Evolutionary conservation across 2,329 filamentous ascomycete genomes (phyloP).

Genomic region (Talaromyces pinophilus): DNA sequence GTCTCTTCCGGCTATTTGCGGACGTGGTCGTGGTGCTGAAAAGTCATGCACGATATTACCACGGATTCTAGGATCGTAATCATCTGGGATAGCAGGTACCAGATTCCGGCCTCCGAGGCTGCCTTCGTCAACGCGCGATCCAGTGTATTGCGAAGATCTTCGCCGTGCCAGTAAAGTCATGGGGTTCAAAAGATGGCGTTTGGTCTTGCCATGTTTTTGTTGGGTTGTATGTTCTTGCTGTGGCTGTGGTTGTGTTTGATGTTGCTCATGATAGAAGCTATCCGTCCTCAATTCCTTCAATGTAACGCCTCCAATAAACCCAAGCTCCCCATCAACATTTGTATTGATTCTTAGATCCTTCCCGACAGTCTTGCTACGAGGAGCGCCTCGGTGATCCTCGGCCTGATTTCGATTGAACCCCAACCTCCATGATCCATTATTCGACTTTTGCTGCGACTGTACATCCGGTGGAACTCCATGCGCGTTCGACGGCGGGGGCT

Average conservation of each 20-base stretch:
- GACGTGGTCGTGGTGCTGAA: conserved; percentile 58
- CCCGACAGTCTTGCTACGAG: neutral
- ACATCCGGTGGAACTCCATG: conserved; percentile 5
- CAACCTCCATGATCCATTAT: conserved; percentile 21
- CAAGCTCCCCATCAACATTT: conserved; percentile 18
- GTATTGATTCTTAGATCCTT: conserved; percentile 22
- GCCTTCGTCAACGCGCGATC: conserved; percentile 52
- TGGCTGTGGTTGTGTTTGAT: neutral
- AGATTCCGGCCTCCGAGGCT: conserved; percentile 52
- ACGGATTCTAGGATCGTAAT: conserved; percentile 64
- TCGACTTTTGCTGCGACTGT: conserved; percentile 14
- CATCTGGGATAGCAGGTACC: conserved; percentile 57
- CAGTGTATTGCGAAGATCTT: conserved; percentile 55
- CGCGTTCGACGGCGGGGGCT: conserved; percentile 31
- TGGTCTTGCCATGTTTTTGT: conserved; percentile 50
- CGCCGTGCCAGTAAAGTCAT: conserved; percentile 61
- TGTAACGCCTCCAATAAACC: conserved; percentile 22
- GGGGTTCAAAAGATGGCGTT: conserved; percentile 60
- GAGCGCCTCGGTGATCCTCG: conserved; percentile 8
- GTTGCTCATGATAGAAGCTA: conserved; percentile 31
- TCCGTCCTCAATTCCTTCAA: conserved; percentile 23
- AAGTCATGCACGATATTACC: conserved; percentile 67
- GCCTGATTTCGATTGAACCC: conserved; percentile 18
- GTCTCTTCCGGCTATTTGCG: conserved; percentile 33
- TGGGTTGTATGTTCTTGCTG: conserved; percentile 21